Conservation (phyloP, 2,329 filamentous ascomycete genomes). For the Phyllosticta citrichinensis region DNA sequence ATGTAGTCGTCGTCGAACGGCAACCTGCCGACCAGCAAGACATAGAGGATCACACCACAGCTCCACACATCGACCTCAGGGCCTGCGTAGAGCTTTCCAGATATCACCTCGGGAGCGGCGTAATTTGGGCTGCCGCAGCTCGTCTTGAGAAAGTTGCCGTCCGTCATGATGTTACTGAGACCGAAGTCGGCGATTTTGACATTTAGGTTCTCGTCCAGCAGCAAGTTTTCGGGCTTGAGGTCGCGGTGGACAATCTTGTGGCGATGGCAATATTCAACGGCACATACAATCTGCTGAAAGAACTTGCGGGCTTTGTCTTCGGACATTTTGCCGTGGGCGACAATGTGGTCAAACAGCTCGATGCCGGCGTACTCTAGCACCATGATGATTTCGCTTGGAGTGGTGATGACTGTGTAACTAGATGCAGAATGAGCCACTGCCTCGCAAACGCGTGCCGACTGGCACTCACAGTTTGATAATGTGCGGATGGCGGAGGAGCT, state of each 20-base stretch:
- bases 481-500: conserved; percentile 89
- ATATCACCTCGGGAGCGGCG: conserved; percentile 94
- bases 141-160: conserved; percentile 97
- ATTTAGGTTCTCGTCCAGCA: conserved; percentile 90
- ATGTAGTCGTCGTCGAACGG: conserved; percentile 99
- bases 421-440: background rate
- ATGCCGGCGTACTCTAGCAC: conserved; percentile 95
- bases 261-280: conserved; percentile 95
- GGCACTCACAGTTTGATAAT: conserved; percentile 86
- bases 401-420: conserved; percentile 95
- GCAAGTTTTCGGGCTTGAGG: conserved; percentile 90
- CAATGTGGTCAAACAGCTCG: conserved; percentile 96
- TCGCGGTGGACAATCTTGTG: conserved; percentile 99
- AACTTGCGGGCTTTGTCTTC: conserved; percentile 92
- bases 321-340: conserved; percentile 82
- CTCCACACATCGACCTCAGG: conserved; percentile 99
- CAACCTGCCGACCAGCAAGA: conserved; percentile 56
- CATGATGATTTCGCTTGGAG: conserved; percentile 92
- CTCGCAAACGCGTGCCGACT: background rate
- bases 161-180: conserved; percentile 98
- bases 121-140: conserved; percentile 98
- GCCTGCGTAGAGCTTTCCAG: conserved; percentile 92
- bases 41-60: conserved; percentile 73
- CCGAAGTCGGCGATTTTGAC: conserved; percentile 99
- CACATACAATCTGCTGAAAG: conserved; percentile 98